phyloP scores from a whole-genome alignment of 768 basidiomycete genomes.

The Rhizopogon vesiculosus region DNA sequence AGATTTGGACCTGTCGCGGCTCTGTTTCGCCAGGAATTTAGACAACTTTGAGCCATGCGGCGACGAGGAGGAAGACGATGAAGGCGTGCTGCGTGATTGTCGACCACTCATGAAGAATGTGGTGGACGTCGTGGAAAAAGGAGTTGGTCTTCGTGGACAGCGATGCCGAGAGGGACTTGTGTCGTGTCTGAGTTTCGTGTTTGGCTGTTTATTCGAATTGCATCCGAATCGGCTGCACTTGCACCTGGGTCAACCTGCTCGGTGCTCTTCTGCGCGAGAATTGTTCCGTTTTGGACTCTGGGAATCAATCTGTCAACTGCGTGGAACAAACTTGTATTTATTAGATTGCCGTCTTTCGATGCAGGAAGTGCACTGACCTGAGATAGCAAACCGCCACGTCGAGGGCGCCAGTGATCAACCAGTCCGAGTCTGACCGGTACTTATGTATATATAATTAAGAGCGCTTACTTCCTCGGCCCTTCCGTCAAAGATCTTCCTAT shows the following conservation, averaged over 20 bases:
- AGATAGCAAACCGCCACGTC: neutral
- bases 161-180: conserved; percentile 6
- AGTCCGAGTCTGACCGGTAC: too few relatives aligned
- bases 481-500: neutral
- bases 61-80: conserved; percentile 37
- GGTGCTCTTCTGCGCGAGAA: neutral
- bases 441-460: neutral
- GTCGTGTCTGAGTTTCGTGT: conserved; percentile 16
- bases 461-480: neutral
- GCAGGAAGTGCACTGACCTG: neutral
- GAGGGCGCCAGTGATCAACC: neutral
- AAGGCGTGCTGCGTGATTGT: conserved; percentile 37
- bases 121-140: neutral
- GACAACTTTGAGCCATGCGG: conserved; percentile 52
- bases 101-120: conserved; percentile 38
- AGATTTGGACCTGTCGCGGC: conserved; percentile 58
- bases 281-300: neutral
- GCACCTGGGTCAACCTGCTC: neutral
- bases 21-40: conserved; percentile 64
- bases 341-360: too few relatives aligned
- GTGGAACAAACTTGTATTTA: neutral
- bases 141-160: conserved; percentile 14
- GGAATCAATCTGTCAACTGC: neutral
- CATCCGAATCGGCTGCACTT: neutral
- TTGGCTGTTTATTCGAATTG: conserved; percentile 9